Evolutionary conservation across 805 yeast genomes (phyloP).

Genomic region (Candida saitoana): DNA sequence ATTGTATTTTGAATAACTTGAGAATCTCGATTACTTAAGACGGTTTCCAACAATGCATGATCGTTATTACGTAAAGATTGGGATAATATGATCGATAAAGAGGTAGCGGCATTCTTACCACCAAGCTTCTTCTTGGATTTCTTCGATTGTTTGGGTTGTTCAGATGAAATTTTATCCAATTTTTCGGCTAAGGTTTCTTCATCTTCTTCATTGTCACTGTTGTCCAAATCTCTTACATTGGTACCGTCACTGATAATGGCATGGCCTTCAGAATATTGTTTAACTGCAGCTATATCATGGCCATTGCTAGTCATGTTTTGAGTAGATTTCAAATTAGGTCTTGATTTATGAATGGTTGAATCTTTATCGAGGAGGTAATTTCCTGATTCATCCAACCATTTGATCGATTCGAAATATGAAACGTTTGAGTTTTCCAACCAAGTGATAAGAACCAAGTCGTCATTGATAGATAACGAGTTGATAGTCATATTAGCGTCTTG

Average conservation of each 20-base stretch:
- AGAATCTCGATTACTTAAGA: conserved; percentile 56
- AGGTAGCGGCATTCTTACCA: conserved; percentile 57
- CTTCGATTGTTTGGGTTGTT: conserved; percentile 17
- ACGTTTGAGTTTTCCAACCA: conserved; percentile 63
- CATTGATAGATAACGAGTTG: conserved; percentile 25
- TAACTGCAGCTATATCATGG: conserved; percentile 51
- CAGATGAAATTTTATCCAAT: conserved; percentile 32
- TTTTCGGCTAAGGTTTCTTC: conserved; percentile 52
- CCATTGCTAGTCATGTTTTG: conserved; percentile 43
- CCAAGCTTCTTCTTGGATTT: conserved; percentile 37
- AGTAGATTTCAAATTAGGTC: conserved; percentile 38
- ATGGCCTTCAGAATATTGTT: conserved; percentile 56
- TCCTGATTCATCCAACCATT: conserved; percentile 40
- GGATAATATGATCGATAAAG: conserved; percentile 76
- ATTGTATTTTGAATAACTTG: conserved; percentile 48
- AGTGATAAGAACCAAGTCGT: conserved; percentile 39
- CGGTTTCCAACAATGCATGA: conserved; percentile 78
- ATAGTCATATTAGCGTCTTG: conserved; percentile 25
- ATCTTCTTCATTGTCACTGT: conserved; percentile 42
- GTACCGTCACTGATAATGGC: conserved; percentile 63
- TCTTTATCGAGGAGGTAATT: conserved; percentile 20
- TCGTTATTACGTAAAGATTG: conserved; percentile 90
- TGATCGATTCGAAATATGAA: conserved; percentile 53
- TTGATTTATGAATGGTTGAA: conserved; percentile 29
- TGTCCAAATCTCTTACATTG: conserved; percentile 53